Evolutionary conservation across 208 protist species (phyloP), one percentile per base, ranked within the genome.

Genomic region (Leishmania amazonensis): DNA sequence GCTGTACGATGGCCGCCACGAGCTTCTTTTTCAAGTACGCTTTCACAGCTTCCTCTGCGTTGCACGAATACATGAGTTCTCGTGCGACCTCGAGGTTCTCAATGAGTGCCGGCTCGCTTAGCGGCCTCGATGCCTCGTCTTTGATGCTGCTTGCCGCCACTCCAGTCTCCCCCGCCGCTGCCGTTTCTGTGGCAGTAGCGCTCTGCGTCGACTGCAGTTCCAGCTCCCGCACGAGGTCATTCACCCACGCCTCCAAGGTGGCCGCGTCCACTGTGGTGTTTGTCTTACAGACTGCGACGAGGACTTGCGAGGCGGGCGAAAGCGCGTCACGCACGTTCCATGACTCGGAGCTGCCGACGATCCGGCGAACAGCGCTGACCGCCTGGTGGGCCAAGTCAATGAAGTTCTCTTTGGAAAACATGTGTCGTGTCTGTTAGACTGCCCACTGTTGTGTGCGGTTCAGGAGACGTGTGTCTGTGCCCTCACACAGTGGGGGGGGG

Each of bases 311-410:
- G 1, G 85, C 78, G 40, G 87, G 60, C 7, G 88, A 92, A 70
- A 87, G 83, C 17, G 73, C 78, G 54, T 94, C 87, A 54, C 87
- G 81, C 7, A 79, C 80, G 68, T 70, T 78, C 65, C 88, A 87
- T 2, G 72, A 54, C 28, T 85, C 82, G 31, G 78, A 51, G 65
- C 74, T 81, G 64, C 82, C 86, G 68, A 96, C 87, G 57, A 93
- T 73, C 57, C 90, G 89, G 31, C 92, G 89, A 53, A 96, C 60
- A 38, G 89, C 88, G 51, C 79, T 85, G 40, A 94, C 90, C 4
- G 90, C 90, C 72, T 92, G 88, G 45, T 94, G 90, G 17, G 92
- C 90, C n/a, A 96, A 83, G 74, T 89, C 87, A 0, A 87, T 72
- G 42, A 96, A 77, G 49, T 89, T 87, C 13, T 92, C 88, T 72